Evolutionary conservation across 805 yeast species (phyloP).

Genomic region (Suhomyces sp.): DNA sequence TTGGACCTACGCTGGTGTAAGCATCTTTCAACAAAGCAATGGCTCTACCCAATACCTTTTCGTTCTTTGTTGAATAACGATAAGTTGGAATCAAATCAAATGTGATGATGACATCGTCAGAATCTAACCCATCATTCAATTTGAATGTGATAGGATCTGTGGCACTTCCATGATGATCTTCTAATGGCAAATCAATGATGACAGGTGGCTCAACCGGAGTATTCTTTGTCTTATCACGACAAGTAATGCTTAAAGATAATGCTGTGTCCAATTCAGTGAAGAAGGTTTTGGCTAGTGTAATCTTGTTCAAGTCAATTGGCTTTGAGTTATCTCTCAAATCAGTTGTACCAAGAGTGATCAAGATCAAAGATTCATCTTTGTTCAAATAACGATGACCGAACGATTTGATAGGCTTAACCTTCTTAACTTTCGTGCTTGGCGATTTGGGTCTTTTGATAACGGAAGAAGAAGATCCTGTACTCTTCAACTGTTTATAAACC

Average conservation of each 20-base stretch:
- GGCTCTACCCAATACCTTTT: slow-evolving; percentile 72
- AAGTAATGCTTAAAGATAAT: slow-evolving; percentile 62
- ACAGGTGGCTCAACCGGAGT: slow-evolving; percentile 51
- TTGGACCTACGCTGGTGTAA: slow-evolving; percentile 63
- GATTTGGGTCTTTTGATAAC: slow-evolving; percentile 15
- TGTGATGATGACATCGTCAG: slow-evolving; percentile 54
- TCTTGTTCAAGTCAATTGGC: slow-evolving; percentile 67
- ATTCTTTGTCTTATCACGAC: slow-evolving; percentile 27
- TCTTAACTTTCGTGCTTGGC: slow-evolving; percentile 16
- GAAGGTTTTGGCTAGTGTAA: slow-evolving; percentile 72
- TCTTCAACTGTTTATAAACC: slow-evolving; percentile 39
- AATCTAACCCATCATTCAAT: slow-evolving; percentile 42
- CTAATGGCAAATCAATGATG: slow-evolving; percentile 75
- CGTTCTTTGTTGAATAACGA: slow-evolving; percentile 40
- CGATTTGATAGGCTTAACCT: slow-evolving; percentile 62
- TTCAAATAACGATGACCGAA: slow-evolving; percentile 79
- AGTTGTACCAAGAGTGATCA: slow-evolving; percentile 83
- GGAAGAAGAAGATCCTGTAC: slow-evolving; percentile 19
- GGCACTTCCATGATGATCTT: slow-evolving; percentile 68
- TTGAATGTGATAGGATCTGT: slow-evolving; percentile 75
- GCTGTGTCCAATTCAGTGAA: slow-evolving; percentile 89
- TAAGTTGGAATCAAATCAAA: slow-evolving; percentile 93
- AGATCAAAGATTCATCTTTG: slow-evolving; percentile 62
- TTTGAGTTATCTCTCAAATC: slow-evolving; percentile 59
- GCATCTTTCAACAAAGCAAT: slow-evolving; percentile 66